Base-by-base conservation (phyloP, 495 filamentous ascomycete genomes). In the Gamarada debralockiae region DNA sequence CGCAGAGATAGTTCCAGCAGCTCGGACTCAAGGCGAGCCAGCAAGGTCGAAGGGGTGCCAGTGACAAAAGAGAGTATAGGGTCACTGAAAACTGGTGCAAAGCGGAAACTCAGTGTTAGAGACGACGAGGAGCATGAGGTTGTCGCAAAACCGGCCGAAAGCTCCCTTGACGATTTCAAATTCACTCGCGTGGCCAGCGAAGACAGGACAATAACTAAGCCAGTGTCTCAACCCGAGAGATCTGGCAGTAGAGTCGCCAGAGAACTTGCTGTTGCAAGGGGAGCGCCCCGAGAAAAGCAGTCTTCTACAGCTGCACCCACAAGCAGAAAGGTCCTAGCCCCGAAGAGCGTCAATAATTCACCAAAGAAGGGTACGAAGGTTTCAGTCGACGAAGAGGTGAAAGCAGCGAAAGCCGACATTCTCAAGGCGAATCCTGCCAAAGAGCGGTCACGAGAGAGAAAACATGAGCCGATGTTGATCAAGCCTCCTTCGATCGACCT, bases 91-190 rank as follows among this genome's bases (percentile, higher is more conserved):
- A 73, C 72, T 15, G 80, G 78, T 13, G 74, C 79, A 2, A 87
- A 87, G 64, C 67, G 83, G 29, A 87, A 87, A 61, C 73, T 86
- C 23, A 80, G 71, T 53, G 71, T 70, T 34, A 61, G 74, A 4
- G 77, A 85, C 15, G 75, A 81, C 17, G 71, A 71, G 4, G 62
- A 62, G 21, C 70, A 76, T 15, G 65, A 71, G 8, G 33, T 25
- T 20, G 15, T 25, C 13, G n/a, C 34, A 14, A 23, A 60, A 63
- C 40, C 50, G 45, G 40, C 54, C 64, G 27, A 59, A 48, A 8
- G 52, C 61, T 20, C 55, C 50, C 17, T 66, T 68, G 29, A 73
- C 45, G 71, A 69, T 40, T 83, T 84, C 57, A 69, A 77, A 48
- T 84, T 77, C 58, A 65, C 50, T 13, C 48, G 58, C 3, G 52